phyloP scores from a whole-genome alignment of 192 early-diverging fungal species.

The Spizellomyces sp. region DNA sequence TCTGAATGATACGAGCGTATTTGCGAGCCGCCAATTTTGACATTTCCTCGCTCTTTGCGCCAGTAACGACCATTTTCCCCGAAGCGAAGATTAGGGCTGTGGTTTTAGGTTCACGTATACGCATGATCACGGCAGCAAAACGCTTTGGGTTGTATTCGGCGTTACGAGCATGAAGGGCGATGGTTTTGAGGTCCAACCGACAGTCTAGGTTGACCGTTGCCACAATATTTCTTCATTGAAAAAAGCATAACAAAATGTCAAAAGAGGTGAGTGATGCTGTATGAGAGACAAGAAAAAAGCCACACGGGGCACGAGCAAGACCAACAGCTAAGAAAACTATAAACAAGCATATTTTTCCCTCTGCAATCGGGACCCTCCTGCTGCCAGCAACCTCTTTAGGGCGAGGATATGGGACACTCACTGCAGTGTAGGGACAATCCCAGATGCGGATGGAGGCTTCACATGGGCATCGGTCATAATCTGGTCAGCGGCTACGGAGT shows the following conservation, averaged over 20 bases:
- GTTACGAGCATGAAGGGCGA: constrained; percentile 98
- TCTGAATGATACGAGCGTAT: constrained; percentile 99
- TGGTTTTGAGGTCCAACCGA: constrained; percentile 96
- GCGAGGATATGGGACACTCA: constrained; percentile 17
- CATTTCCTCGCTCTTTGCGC: constrained; percentile 97
- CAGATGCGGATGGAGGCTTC: constrained; percentile 15
- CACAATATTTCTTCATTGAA: constrained; percentile 83
- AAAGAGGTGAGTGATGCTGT: not conserved
- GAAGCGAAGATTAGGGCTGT: constrained; percentile 99
- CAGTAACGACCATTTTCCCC: constrained; percentile 99
- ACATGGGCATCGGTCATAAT: not conserved
- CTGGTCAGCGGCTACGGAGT: not conserved
- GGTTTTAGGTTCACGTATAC: constrained; percentile 99
- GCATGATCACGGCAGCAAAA: constrained; percentile 99
- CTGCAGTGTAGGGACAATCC: constrained; percentile 30
- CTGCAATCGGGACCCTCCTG: not conserved
- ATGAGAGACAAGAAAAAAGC: constrained; percentile 2
- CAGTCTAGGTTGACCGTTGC: constrained; percentile 98
- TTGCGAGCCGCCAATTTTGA: constrained; percentile 96
- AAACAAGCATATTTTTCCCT: not conserved
- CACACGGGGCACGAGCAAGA: not conserved
- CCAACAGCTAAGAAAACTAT: not conserved
- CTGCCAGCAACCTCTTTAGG: not conserved
- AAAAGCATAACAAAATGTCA: not conserved
- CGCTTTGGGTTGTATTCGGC: constrained; percentile 99